phyloP scores from a whole-genome alignment of 768 basidiomycete species.

The Candolleomyces aberdarensis region DNA sequence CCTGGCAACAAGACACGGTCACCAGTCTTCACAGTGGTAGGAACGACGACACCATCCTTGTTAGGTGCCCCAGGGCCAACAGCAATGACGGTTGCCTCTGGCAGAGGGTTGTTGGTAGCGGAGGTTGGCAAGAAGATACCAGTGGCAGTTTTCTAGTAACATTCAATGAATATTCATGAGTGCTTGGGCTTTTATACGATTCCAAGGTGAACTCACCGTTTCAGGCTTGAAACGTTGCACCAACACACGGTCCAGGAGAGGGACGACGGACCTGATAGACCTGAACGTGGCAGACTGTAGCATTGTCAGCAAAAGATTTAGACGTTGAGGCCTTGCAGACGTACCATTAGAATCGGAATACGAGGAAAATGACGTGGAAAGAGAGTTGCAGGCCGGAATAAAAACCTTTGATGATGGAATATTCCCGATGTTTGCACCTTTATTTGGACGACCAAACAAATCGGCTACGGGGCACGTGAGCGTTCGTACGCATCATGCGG shows the following conservation, averaged over 20 bases:
- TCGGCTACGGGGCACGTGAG: no score
- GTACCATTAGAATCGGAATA: no score
- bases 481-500: no score
- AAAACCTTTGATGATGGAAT: no score
- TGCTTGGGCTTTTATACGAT: background rate
- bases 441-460: no score
- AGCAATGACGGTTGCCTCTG: constrained; percentile 95
- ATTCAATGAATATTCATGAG: background rate
- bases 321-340: no score
- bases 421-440: no score
- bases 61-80: constrained; percentile 92
- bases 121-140: constrained; percentile 96
- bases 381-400: no score
- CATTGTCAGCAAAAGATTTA: no score
- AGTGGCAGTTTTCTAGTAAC: constrained; percentile 86
- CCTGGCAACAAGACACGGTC: constrained; percentile 93
- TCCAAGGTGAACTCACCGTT: constrained; percentile 55
- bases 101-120: constrained; percentile 79
- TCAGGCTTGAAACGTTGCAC: constrained; percentile 98
- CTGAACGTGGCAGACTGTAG: constrained; percentile 74
- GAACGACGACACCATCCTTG: constrained; percentile 76
- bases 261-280: constrained; percentile 85
- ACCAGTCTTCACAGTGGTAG: constrained; percentile 78
- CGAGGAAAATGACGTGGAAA: no score
- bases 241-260: constrained; percentile 93